Evolutionary conservation across 2,329 filamentous ascomycete genomes (phyloP), one percentile per base, ranked within the genome.

Genomic region (Fusarium staphyleae): DNA sequence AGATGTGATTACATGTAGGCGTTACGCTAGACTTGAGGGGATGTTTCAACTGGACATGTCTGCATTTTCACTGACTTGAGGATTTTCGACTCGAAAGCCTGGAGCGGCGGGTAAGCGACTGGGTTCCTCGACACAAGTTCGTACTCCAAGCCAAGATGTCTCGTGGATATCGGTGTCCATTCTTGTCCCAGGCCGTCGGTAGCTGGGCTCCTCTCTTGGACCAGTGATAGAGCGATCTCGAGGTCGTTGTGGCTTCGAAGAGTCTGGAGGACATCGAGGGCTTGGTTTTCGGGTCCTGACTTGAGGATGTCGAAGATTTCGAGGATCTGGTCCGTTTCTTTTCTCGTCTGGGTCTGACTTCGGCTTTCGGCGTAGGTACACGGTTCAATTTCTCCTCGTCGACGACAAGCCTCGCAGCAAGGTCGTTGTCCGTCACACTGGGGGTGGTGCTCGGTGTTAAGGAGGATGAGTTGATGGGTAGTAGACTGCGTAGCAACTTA

Each of bases 111-210:
- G 24, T 60, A 60, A 2, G 48, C 26, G 19, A 60, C 29, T 15
- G 48, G 37, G 30, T 57, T 47, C n/a, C 47, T 53, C 35, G 57
- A 43, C 56, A 60, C 49, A 15, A 60, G 57, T 22, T 60, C 57
- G 12, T 40, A 48, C 37, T 60, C 56, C 4, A 60, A 52, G 1
- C 48, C 33, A 12, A 28, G 11, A 18, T 57, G 41, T 12, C 41
- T 39, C 8, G 44, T 46, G 9, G 44, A 33, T 22, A 48, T 36
- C n/a, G 30, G 16, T 18, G 35, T 4, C 19, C 36, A 43, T 40
- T 13, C 47, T 36, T 36, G 30, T 10, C 11, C 28, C 2, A 19
- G 10, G 4, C 24, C 14, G 29, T 14, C n/a, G 19, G 10, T 5
- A 3, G 13, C 4, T 26, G 40, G 15, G 34, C 12, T 42, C 36